Percentiles rank a stretch among this genome's conserved stretches.
Evolutionary conservation across 768 basidiomycete species (phyloP).

Genomic region (Phaeotremella fagi): DNA sequence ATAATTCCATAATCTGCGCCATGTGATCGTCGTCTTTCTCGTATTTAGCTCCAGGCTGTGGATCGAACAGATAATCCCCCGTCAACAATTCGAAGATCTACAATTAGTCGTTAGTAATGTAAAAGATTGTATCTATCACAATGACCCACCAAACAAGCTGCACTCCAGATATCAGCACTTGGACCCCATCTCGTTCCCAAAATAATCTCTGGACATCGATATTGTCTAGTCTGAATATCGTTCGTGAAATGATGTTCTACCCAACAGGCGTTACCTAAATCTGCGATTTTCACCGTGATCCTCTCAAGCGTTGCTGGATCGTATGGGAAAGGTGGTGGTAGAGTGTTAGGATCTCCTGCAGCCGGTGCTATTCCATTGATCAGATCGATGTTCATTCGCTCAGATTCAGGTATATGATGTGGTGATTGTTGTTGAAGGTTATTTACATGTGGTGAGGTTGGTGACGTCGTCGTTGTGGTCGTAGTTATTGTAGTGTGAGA

Average conservation of each 20-base stretch:
- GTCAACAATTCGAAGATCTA: constrained; percentile 94
- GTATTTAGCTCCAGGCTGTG: constrained; percentile 87
- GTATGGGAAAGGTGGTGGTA: constrained; percentile 50
- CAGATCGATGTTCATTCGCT: neutral
- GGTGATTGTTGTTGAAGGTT: constrained; percentile 37
- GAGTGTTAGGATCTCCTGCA: constrained; percentile 51
- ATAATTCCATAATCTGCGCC: constrained; percentile 93
- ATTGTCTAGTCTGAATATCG: constrained; percentile 96
- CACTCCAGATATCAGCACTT: constrained; percentile 94
- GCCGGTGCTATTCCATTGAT: constrained; percentile 39
- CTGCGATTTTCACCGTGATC: constrained; percentile 98
- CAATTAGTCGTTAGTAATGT: neutral
- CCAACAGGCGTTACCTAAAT: constrained; percentile 93
- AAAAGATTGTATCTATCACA: neutral
- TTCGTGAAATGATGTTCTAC: constrained; percentile 92
- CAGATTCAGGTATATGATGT: constrained; percentile 33
- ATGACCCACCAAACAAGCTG: constrained; percentile 77
- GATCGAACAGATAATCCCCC: constrained; percentile 97
- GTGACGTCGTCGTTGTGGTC: constrained; percentile 20
- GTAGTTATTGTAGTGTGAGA: constrained; percentile 16
- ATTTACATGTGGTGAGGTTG: constrained; percentile 41
- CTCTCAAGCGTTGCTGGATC: constrained; percentile 44
- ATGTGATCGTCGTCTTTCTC: constrained; percentile 98
- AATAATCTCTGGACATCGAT: constrained; percentile 95
- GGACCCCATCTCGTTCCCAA: constrained; percentile 93